Conservation (phyloP, 2,329 filamentous ascomycete genomes). For the Penicillium sp. region DNA sequence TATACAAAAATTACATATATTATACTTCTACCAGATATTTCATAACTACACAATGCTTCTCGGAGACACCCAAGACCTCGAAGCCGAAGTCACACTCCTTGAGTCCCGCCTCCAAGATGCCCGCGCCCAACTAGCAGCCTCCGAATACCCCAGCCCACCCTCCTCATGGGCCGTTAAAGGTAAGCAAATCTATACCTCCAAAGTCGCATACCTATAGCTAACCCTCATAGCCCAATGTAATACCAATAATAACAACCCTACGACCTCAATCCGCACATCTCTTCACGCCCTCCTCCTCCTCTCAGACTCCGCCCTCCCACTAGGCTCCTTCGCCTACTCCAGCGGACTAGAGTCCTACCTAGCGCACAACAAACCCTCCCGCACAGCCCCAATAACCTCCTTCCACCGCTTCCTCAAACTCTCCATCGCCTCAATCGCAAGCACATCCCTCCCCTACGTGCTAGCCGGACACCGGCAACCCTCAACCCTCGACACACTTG, state of each 20-base stretch:
- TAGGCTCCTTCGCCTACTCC: slow-evolving; percentile 65
- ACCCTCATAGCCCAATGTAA: slow-evolving; percentile 5
- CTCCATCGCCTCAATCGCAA: slow-evolving; percentile 56
- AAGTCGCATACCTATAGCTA: slow-evolving; percentile 1
- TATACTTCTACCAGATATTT: neutral
- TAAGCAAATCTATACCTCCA: neutral
- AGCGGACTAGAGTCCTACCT: slow-evolving; percentile 64
- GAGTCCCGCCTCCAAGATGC: slow-evolving; percentile 49
- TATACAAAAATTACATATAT: neutral
- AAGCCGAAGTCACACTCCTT: slow-evolving; percentile 46
- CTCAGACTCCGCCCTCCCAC: slow-evolving; percentile 61
- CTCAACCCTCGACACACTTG: slow-evolving; percentile 49
- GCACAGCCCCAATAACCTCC: slow-evolving; percentile 35
- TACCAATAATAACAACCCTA: slow-evolving; percentile 5
- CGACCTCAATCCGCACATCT: slow-evolving; percentile 12
- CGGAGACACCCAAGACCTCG: slow-evolving; percentile 22
- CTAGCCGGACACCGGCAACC: slow-evolving; percentile 54
- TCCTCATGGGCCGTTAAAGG: slow-evolving; percentile 17
- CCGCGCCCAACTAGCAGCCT: slow-evolving; percentile 39
- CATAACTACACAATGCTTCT: slow-evolving; percentile 21
- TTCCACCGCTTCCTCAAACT: slow-evolving; percentile 58
- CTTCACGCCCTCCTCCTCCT: slow-evolving; percentile 59
- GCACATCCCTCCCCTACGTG: slow-evolving; percentile 60
- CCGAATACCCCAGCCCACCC: slow-evolving; percentile 17
- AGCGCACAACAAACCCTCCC: slow-evolving; percentile 51